A percentile compares a stretch with the other conserved stretches of the same genome.
Evolutionary conservation across 768 basidiomycete genomes (phyloP).

Genomic region (Mycena amicta): DNA sequence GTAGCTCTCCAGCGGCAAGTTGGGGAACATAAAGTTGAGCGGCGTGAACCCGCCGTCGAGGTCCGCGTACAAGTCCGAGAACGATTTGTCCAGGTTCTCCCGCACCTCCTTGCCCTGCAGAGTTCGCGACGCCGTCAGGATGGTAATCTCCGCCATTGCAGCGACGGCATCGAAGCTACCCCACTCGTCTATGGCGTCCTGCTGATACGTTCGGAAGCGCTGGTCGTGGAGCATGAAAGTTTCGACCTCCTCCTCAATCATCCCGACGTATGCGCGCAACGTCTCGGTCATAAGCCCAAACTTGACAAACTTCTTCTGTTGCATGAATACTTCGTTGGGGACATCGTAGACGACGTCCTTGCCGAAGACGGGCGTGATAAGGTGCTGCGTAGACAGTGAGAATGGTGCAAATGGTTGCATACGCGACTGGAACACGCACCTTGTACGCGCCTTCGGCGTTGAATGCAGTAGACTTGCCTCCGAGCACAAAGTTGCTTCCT

Average conservation of each 20-base stretch:
- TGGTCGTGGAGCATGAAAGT: constrained; percentile 71
- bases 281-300: constrained; percentile 92
- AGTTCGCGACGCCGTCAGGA: constrained; percentile 91
- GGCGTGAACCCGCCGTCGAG: no score
- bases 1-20: no score
- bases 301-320: no score
- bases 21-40: no score
- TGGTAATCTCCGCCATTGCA: constrained; percentile 84
- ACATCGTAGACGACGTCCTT: no score
- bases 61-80: constrained; percentile 84
- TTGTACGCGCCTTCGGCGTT: no score
- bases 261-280: constrained; percentile 76
- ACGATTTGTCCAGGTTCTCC: constrained; percentile 72
- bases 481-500: constrained; percentile 93
- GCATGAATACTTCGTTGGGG: no score
- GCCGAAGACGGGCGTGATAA: constrained; percentile 94
- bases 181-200: no score
- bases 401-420: constrained; percentile 5
- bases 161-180: constrained; percentile 74
- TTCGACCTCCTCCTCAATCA: no score
- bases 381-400: constrained; percentile 57
- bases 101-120: constrained; percentile 94
- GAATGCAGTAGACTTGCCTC: constrained; percentile 85
- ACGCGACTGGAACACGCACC: constrained; percentile 42
- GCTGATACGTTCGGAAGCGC: constrained; percentile 64